phyloP scores from a whole-genome alignment of 768 basidiomycete species.

The Porphyrellus cyaneotinctus region DNA sequence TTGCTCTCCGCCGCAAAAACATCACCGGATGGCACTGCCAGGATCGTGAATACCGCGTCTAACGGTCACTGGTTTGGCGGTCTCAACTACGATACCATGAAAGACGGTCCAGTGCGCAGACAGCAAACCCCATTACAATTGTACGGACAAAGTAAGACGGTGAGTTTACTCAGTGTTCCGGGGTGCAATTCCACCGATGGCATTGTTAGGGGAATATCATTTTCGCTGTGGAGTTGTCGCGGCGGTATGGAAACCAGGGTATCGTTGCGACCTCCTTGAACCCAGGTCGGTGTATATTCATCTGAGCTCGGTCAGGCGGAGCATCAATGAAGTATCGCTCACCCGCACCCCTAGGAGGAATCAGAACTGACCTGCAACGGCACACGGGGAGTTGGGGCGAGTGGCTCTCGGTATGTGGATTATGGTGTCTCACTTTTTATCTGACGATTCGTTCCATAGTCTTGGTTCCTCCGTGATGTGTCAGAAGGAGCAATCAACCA shows the following conservation, averaged over 20 bases:
- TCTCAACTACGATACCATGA: constrained; percentile 28
- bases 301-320: neutral
- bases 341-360: constrained; percentile 1
- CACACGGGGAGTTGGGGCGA: neutral
- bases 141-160: constrained; percentile 34
- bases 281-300: constrained; percentile 31
- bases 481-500: constrained; percentile 45
- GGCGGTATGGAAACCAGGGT: constrained; percentile 42
- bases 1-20: constrained; percentile 29
- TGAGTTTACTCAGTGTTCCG: neutral
- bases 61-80: constrained; percentile 19
- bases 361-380: constrained; percentile 24
- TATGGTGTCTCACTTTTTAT: neutral
- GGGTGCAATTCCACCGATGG: neutral
- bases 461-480: constrained; percentile 26
- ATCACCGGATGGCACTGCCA: constrained; percentile 30
- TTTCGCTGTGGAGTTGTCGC: constrained; percentile 39
- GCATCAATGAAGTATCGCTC: neutral
- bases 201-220: constrained; percentile 40
- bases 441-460: constrained; percentile 6
- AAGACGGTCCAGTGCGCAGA: constrained; percentile 23
- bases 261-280: constrained; percentile 43
- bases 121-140: neutral
- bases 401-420: constrained; percentile 11
- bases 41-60: constrained; percentile 36